Percentiles rank a stretch among this genome's conserved stretches.
Conservation (phyloP, 2,329 filamentous ascomycete species). For the Rutstroemia sp. region DNA sequence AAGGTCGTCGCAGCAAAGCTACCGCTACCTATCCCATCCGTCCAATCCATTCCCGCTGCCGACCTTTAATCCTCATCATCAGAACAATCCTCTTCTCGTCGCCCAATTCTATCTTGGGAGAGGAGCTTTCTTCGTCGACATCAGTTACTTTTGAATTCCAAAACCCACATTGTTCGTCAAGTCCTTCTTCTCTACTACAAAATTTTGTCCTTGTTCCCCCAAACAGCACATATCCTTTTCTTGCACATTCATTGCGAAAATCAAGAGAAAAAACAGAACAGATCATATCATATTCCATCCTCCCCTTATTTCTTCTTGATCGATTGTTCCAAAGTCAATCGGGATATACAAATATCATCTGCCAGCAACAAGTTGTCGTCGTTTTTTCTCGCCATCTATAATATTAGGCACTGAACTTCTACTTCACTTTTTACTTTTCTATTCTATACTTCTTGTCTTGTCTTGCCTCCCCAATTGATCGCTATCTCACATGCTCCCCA, state of each 20-base stretch:
- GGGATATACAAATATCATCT: conserved; percentile 11
- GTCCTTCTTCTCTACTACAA: conserved; percentile 16
- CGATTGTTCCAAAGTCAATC: not conserved
- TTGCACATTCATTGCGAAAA: conserved; percentile 12
- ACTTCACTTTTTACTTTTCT: conserved; percentile 15
- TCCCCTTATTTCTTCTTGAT: conserved; percentile 5
- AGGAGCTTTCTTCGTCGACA: not conserved
- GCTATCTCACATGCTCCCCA: conserved; percentile 8
- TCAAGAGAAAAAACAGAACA: not conserved
- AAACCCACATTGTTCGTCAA: conserved; percentile 26
- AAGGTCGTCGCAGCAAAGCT: not conserved
- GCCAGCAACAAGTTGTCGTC: conserved; percentile 16
- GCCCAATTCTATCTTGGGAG: conserved; percentile 1
- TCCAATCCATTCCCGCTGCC: not conserved
- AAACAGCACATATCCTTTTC: conserved; percentile 23
- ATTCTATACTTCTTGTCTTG: conserved; percentile 8
- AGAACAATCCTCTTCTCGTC: not conserved
- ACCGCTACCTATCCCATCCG: not conserved
- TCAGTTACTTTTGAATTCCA: not conserved
- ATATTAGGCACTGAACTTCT: conserved; percentile 17
- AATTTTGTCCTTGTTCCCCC: conserved; percentile 21
- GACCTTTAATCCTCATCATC: too few relatives aligned
- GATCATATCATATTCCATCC: not conserved
- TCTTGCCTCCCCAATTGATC: conserved; percentile 6
- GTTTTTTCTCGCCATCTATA: conserved; percentile 15